Percentiles rank a stretch among this genome's conserved stretches.
Conservation (phyloP, 2,329 filamentous ascomycete species). For the Pyricularia grisea region DNA sequence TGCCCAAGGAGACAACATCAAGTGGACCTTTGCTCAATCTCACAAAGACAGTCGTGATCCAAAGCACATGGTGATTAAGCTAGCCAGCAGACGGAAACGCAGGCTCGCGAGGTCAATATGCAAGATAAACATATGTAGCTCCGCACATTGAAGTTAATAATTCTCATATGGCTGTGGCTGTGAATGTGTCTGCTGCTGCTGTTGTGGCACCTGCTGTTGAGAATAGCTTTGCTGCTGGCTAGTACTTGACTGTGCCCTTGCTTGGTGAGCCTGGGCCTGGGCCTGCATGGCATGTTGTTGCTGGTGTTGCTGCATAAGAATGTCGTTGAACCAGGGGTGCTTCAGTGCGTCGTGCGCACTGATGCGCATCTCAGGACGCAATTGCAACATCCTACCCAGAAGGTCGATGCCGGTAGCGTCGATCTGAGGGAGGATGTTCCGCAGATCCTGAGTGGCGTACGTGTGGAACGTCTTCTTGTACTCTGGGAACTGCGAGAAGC, state of each 20-base stretch:
- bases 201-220: constrained; percentile 15
- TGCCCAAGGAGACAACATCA: not conserved
- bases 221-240: constrained; percentile 12
- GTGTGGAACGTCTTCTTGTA: constrained; percentile 95
- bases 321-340: constrained; percentile 86
- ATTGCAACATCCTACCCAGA: constrained; percentile 81
- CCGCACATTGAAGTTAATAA: not conserved
- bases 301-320: constrained; percentile 47
- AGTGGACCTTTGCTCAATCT: not conserved
- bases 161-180: constrained; percentile 3
- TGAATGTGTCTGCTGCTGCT: constrained; percentile 9
- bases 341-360: constrained; percentile 77
- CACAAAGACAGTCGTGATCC: not conserved
- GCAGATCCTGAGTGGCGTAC: constrained; percentile 85
- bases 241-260: constrained; percentile 4
- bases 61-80: not conserved
- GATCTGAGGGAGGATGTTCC: constrained; percentile 80
- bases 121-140: not conserved
- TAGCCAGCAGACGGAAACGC: not conserved
- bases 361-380: constrained; percentile 84
- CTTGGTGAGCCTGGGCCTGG: constrained; percentile 7
- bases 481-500: constrained; percentile 91
- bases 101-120: not conserved
- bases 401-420: constrained; percentile 82
- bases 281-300: not conserved